phyloP scores from a whole-genome alignment of 148 eudicot genomes.

The Rhododendron ferrugineum region DNA sequence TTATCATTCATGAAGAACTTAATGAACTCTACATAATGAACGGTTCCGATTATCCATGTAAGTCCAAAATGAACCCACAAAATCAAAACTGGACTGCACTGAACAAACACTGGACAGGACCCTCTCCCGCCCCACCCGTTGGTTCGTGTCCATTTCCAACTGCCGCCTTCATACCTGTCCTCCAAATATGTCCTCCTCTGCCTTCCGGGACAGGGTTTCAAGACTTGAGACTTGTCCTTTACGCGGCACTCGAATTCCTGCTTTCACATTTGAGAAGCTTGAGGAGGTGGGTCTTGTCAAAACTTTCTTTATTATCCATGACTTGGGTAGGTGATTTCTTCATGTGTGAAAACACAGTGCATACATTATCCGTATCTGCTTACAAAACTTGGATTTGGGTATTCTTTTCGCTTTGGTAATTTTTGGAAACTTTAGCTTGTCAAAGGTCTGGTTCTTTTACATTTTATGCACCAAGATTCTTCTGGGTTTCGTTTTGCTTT shows the following conservation, averaged over 20 bases:
- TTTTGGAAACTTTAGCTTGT: not conserved
- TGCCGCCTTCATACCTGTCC: constrained; percentile 12
- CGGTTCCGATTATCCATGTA: too few species aligned
- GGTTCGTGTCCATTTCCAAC: not conserved
- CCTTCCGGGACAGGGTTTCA: not conserved
- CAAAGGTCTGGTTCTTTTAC: not conserved
- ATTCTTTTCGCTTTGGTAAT: not conserved
- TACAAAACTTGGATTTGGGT: not conserved
- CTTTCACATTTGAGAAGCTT: constrained; percentile 6
- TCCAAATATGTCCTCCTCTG: not conserved
- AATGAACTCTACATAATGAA: too few species aligned
- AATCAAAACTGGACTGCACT: too few species aligned
- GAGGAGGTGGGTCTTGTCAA: constrained; percentile 8
- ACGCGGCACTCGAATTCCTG: not conserved
- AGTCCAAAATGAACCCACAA: too few species aligned
- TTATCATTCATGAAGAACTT: too few species aligned
- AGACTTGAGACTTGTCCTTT: not conserved
- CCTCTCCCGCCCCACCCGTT: not conserved
- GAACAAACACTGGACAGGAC: too few species aligned
- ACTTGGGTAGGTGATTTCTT: not conserved
- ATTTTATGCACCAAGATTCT: not conserved
- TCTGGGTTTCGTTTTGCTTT: not conserved
- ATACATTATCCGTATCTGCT: not conserved
- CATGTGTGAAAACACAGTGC: not conserved
- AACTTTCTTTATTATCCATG: not conserved